Evolutionary conservation across 2,329 filamentous ascomycete genomes (phyloP).

Genomic region (Trichoderma gracile): DNA sequence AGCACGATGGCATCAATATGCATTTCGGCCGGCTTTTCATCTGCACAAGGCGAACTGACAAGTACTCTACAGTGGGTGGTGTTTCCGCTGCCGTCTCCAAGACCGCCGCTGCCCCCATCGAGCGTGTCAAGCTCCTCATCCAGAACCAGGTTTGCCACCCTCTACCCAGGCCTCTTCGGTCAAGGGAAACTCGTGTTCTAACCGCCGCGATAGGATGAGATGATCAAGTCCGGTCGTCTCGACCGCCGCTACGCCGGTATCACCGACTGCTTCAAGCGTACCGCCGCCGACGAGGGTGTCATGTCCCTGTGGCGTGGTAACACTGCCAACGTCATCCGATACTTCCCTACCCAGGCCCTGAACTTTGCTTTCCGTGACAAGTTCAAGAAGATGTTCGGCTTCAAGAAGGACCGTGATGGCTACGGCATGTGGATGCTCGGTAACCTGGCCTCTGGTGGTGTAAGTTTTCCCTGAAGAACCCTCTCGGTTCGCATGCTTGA

Average conservation of each 20-base stretch:
- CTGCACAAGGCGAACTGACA: conserved; percentile 28
- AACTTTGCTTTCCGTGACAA: conserved; percentile 99
- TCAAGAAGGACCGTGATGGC: conserved; percentile 99
- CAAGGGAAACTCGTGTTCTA: conserved; percentile 30
- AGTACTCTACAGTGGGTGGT: conserved; percentile 80
- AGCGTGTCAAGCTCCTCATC: conserved; percentile 99
- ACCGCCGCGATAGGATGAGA: conserved; percentile 79
- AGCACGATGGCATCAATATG: not conserved
- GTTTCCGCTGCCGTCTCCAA: conserved; percentile 99
- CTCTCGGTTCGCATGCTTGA: not conserved
- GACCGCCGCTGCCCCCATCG: conserved; percentile 98
- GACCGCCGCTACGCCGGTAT: conserved; percentile 97
- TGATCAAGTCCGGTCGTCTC: conserved; percentile 98
- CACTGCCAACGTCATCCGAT: conserved; percentile 99
- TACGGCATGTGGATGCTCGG: conserved; percentile 99
- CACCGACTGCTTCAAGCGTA: conserved; percentile 91
- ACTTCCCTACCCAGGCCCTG: conserved; percentile 99
- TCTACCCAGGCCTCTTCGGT: not conserved
- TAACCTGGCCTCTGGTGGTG: conserved; percentile 99
- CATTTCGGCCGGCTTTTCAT: conserved; percentile 22
- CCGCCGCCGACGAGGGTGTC: conserved; percentile 85
- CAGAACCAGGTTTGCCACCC: conserved; percentile 90
- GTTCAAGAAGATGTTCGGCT: conserved; percentile 99
- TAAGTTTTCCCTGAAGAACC: conserved; percentile 52
- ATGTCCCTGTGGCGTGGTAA: conserved; percentile 98